These are phyloP conservation scores for Candida sonorensis DNA, from an alignment of 805 yeast genomes.

Conservation along the genomic window DNA sequence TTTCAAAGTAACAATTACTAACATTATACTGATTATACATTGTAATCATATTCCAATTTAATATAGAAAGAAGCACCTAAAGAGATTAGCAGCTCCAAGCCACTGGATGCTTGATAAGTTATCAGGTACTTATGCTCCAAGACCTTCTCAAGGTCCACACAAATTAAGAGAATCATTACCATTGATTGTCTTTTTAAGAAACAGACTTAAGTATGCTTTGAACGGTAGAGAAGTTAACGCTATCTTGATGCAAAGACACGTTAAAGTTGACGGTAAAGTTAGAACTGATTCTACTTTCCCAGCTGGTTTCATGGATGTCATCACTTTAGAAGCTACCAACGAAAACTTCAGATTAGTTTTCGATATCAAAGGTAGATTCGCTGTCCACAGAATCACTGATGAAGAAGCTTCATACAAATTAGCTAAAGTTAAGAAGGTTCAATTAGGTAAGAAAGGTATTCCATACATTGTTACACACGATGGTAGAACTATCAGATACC, in stretches of 20 bases:
- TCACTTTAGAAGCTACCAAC: constrained; percentile 94
- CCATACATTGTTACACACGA: constrained; percentile 99
- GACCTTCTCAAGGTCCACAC: constrained; percentile 99
- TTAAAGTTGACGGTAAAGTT: constrained; percentile 98
- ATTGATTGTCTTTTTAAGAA: constrained; percentile 92
- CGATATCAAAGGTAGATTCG: constrained; percentile 98
- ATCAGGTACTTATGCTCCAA: constrained; percentile 99
- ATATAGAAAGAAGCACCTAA: constrained; percentile 91
- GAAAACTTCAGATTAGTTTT: constrained; percentile 99
- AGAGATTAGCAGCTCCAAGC: constrained; percentile 99
- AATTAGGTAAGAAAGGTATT: constrained; percentile 96
- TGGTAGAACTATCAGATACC: constrained; percentile 99
- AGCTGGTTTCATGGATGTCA: constrained; percentile 99
- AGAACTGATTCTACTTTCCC: constrained; percentile 99
- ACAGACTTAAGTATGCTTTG: constrained; percentile 97
- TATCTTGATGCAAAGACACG: constrained; percentile 96
- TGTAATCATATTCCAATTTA: too few relatives aligned
- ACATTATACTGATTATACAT: neutral
- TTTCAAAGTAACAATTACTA: too few relatives aligned
- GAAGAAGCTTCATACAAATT: constrained; percentile 98
- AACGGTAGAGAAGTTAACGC: constrained; percentile 99
- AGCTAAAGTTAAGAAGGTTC: constrained; percentile 97
- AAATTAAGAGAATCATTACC: constrained; percentile 98
- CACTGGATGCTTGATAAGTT: constrained; percentile 99
- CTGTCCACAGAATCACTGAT: constrained; percentile 98